These are phyloP conservation scores for Leccinum subtestaceum DNA, from an alignment of 768 basidiomycete species.

Conservation along the genomic window DNA sequence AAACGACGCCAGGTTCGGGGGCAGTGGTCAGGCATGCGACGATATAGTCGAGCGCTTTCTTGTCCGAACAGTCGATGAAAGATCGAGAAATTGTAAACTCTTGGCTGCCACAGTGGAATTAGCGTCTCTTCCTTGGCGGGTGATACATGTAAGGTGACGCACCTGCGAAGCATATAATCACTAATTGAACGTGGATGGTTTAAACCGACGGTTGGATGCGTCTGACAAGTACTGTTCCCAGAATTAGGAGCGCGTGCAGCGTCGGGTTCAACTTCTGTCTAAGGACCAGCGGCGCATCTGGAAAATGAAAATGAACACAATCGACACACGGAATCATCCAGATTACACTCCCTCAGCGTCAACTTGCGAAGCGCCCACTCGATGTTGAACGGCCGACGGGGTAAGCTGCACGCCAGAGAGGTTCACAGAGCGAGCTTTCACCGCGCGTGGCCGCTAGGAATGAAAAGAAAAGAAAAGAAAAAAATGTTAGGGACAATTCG, in stretches of 20 bases:
- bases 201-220: constrained; percentile 75
- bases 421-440: no score
- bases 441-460: no score
- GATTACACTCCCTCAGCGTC: constrained; percentile 48
- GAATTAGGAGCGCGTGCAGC: background rate
- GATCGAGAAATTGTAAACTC: constrained; percentile 79
- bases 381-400: constrained; percentile 56
- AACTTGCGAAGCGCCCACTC: background rate
- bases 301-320: background rate
- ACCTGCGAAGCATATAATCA: constrained; percentile 81
- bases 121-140: background rate
- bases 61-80: constrained; percentile 83
- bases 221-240: constrained; percentile 66
- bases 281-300: background rate
- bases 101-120: constrained; percentile 46
- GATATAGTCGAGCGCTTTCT: constrained; percentile 79
- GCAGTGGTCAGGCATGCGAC: constrained; percentile 57
- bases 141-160: constrained; percentile 1
- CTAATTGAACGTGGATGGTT: constrained; percentile 64
- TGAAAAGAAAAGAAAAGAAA: no score
- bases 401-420: no score
- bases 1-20: constrained; percentile 51
- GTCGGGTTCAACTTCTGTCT: background rate
- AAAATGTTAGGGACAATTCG: constrained; percentile 21
- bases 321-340: background rate